Evolutionary conservation across 352 stramenopile genomes (phyloP).

Genomic region (Pseudoperonospora humuli): DNA sequence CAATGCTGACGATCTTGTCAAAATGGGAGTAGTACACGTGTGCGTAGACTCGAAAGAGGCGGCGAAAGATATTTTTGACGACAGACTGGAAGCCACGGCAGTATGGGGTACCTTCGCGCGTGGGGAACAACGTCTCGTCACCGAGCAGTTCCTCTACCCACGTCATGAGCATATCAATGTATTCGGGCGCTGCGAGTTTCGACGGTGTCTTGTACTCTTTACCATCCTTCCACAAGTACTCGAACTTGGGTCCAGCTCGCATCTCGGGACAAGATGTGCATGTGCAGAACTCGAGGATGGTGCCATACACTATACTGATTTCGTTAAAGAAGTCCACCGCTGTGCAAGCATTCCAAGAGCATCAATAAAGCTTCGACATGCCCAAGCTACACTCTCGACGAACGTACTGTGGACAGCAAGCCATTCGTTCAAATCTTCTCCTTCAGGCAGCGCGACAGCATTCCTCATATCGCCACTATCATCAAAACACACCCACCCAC

Average conservation of each 20-base stretch:
- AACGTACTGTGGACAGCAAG: too few relatives aligned
- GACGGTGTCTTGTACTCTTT: slow-evolving; percentile 63
- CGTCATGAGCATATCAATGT: slow-evolving; percentile 86
- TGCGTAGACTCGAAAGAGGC: too few relatives aligned
- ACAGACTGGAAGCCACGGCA: slow-evolving; percentile 73
- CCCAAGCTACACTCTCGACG: too few relatives aligned
- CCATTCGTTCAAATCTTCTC: too few relatives aligned
- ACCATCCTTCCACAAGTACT: slow-evolving; percentile 86
- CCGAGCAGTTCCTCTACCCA: slow-evolving; percentile 88
- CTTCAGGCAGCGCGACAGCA: too few relatives aligned
- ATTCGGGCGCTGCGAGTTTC: slow-evolving; percentile 76
- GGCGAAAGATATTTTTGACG: slow-evolving; percentile 91
- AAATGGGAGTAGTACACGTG: slow-evolving; percentile 97
- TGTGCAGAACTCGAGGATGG: slow-evolving; percentile 80
- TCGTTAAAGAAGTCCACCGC: slow-evolving; percentile 94
- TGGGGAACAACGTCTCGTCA: slow-evolving; percentile 72
- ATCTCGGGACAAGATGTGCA: slow-evolving; percentile 58
- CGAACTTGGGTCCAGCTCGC: slow-evolving; percentile 77
- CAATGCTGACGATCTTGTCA: slow-evolving; percentile 89
- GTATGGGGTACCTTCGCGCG: slow-evolving; percentile 58
- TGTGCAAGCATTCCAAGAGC: too few relatives aligned
- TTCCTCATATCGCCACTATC: too few relatives aligned
- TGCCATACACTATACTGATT: slow-evolving; percentile 90
- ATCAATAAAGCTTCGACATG: too few relatives aligned
- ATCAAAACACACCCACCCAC: too few relatives aligned